Evolutionary conservation across 2,329 filamentous ascomycete species (phyloP).

Genomic region (Colletotrichum horii): DNA sequence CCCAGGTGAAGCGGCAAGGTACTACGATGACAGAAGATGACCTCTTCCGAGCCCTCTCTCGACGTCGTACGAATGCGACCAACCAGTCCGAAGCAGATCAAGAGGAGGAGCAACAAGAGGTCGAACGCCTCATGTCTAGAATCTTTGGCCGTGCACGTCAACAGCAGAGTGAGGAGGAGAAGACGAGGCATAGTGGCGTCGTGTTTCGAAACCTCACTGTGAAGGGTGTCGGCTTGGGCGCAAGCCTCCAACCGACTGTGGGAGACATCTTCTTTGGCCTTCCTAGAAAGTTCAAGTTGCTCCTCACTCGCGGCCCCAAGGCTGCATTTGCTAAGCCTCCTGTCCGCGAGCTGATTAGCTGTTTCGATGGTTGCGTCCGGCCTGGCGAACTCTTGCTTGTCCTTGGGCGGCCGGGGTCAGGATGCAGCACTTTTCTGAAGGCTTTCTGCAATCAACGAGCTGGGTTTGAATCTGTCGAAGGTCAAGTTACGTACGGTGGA

Average conservation of each 20-base stretch:
- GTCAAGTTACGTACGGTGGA: slow-evolving; percentile 68
- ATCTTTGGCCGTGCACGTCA: slow-evolving; percentile 73
- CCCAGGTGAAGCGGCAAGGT: slow-evolving; percentile 26
- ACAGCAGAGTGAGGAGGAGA: slow-evolving; percentile 70
- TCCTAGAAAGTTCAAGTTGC: slow-evolving; percentile 28
- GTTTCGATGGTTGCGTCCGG: slow-evolving; percentile 61
- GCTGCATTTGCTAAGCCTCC: slow-evolving; percentile 40
- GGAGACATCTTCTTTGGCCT: slow-evolving; percentile 37
- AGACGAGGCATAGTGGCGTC: slow-evolving; percentile 72
- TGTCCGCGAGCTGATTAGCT: slow-evolving; percentile 43
- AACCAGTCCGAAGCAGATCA: slow-evolving; percentile 43
- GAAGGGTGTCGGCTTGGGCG: slow-evolving; percentile 71
- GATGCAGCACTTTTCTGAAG: slow-evolving; percentile 63
- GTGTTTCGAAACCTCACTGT: slow-evolving; percentile 75
- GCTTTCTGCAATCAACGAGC: slow-evolving; percentile 73
- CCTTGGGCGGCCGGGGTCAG: slow-evolving; percentile 60
- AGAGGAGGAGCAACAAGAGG: slow-evolving; percentile 48
- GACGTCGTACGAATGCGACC: slow-evolving; percentile 46
- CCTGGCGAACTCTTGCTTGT: slow-evolving; percentile 64
- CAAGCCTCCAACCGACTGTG: slow-evolving; percentile 53
- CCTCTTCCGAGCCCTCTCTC: slow-evolving; percentile 53
- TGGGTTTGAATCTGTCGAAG: slow-evolving; percentile 67
- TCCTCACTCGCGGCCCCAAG: slow-evolving; percentile 31
- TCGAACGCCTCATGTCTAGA: slow-evolving; percentile 68
- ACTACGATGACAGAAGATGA: slow-evolving; percentile 52